Evolutionary conservation across 2,329 filamentous ascomycete species (phyloP).

Genomic region (Hypoxylon rubiginosum): DNA sequence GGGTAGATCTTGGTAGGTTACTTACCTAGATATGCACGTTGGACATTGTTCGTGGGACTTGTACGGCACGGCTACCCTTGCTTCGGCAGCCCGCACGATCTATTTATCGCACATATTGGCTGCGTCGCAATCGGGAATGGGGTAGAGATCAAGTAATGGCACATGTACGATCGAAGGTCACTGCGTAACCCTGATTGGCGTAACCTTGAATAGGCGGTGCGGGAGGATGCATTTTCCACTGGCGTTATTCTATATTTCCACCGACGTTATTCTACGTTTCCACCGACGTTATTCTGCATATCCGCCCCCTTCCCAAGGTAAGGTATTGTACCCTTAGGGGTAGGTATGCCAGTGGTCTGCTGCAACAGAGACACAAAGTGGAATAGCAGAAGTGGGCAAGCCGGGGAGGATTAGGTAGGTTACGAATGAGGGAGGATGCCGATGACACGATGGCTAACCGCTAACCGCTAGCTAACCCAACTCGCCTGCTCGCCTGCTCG

Average conservation of each 20-base stretch:
- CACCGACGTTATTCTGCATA: too few species aligned
- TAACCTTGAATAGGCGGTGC: too few species aligned
- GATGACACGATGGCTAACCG: neutral
- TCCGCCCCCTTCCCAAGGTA: too few species aligned
- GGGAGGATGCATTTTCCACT: too few species aligned
- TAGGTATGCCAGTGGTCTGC: neutral
- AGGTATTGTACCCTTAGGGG: too few species aligned
- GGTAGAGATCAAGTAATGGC: too few species aligned
- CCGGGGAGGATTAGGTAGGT: conserved; percentile 12
- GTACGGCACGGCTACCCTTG: conserved; percentile 9
- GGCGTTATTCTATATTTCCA: neutral
- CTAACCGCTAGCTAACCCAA: neutral
- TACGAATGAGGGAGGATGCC: conserved; percentile 24
- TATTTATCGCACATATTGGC: too few species aligned
- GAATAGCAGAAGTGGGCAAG: conserved; percentile 17
- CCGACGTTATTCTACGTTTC: too few species aligned
- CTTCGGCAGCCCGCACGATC: neutral
- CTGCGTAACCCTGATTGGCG: too few species aligned
- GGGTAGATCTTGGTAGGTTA: too few species aligned
- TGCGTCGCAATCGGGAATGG: too few species aligned
- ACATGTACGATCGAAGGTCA: too few species aligned
- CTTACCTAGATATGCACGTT: conserved; percentile 11
- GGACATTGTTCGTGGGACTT: conserved; percentile 11
- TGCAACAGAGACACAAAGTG: conserved; percentile 24
- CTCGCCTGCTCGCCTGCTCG: conserved; percentile 18